These are phyloP conservation scores for Scopulariopsis brevicaulis DNA, from an alignment of 2,329 filamentous ascomycete species.

Conservation along the genomic window DNA sequence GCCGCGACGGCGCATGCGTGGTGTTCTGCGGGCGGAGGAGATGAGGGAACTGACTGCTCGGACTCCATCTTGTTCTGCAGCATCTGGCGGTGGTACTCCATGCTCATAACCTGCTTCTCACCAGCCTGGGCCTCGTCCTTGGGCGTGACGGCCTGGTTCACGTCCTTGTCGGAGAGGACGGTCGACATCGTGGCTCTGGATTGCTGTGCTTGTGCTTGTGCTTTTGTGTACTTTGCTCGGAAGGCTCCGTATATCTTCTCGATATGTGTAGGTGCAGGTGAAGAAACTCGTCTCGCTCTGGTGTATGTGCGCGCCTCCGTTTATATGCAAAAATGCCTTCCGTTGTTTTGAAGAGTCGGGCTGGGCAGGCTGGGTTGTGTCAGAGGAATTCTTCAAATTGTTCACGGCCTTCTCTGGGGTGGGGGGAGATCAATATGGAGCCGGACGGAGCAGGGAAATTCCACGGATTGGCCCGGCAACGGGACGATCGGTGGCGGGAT, in stretches of 20 bases:
- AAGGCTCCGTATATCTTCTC: not conserved
- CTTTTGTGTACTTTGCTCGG: not conserved
- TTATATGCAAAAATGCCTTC: not conserved
- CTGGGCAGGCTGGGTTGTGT: not conserved
- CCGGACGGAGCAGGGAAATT: not conserved
- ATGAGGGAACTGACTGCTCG: conserved; percentile 41
- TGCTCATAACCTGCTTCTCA: conserved; percentile 45
- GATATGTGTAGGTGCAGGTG: not conserved
- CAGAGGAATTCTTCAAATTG: not conserved
- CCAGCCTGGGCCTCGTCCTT: conserved; percentile 15
- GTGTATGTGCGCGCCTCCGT: not conserved
- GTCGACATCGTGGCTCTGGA: conserved; percentile 34
- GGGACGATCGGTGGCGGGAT: not conserved
- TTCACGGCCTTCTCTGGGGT: not conserved
- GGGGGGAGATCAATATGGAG: not conserved
- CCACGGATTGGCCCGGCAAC: not conserved
- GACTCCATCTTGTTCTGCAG: conserved; percentile 58
- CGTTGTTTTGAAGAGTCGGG: not conserved
- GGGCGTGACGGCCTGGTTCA: conserved; percentile 40
- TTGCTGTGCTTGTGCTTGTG: conserved; percentile 22
- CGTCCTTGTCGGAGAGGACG: conserved; percentile 55
- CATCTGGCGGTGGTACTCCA: conserved; percentile 70
- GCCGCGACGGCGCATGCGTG: too few species aligned
- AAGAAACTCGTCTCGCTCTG: not conserved
- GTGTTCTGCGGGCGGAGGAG: not conserved